Conservation (phyloP, 805 yeast genomes). For the Candida schatavii region DNA sequence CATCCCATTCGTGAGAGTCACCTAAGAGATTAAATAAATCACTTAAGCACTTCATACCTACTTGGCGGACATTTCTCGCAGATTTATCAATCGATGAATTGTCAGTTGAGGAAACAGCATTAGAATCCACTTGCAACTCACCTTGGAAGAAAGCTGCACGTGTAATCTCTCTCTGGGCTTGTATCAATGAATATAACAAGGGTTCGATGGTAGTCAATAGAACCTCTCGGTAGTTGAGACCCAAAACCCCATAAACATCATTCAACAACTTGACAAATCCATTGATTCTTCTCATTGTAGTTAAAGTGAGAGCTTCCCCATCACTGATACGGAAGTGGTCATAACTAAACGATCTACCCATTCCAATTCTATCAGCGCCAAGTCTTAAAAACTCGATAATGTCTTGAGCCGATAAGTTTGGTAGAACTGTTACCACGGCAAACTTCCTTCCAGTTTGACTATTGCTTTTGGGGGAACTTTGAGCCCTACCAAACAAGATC, state of each 20-base stretch:
- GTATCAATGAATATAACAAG: conserved; percentile 50
- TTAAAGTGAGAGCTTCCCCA: conserved; percentile 20
- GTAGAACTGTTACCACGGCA: conserved; percentile 64
- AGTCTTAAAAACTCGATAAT: conserved; percentile 60
- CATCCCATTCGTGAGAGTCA: conserved; percentile 52
- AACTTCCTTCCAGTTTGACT: conserved; percentile 68
- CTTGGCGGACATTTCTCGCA: conserved; percentile 60
- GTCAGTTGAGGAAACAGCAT: conserved; percentile 8
- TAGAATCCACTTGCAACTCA: background rate
- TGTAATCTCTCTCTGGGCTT: conserved; percentile 45
- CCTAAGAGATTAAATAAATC: conserved; percentile 55
- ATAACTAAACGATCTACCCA: conserved; percentile 26
- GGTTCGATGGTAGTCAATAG: conserved; percentile 55
- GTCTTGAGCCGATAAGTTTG: conserved; percentile 50
- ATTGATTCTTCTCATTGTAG: conserved; percentile 45
- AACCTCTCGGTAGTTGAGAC: conserved; percentile 50
- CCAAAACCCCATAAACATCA: conserved; percentile 57
- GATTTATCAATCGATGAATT: conserved; percentile 33
- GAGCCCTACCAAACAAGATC: conserved; percentile 84
- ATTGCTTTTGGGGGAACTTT: conserved; percentile 63
- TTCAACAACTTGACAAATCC: conserved; percentile 66
- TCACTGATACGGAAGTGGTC: conserved; percentile 5
- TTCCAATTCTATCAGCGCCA: conserved; percentile 55
- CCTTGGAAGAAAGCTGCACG: conserved; percentile 7
- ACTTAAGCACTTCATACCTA: conserved; percentile 63